Base-by-base conservation (phyloP, 176 grass and related monocot species). In the Musa itinerans region DNA sequence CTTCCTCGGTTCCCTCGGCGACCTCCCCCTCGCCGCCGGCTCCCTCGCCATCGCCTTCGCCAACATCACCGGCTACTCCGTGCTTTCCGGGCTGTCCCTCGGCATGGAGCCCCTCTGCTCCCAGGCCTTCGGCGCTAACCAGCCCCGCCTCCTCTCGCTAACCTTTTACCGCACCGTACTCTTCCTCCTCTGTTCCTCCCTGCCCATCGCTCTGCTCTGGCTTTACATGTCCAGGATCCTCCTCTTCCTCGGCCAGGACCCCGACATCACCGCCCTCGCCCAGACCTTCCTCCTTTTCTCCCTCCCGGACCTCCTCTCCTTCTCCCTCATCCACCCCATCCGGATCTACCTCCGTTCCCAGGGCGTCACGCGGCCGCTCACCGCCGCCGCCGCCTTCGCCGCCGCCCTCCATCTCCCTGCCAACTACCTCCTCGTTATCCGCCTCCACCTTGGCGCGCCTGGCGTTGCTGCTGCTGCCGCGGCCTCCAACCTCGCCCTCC, bases 341-440 rank as follows among this genome's bases (percentile, higher is more conserved):
- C 87, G 93, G 9, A 85, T 90, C 17, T 97, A 90, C 79, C 90
- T 97, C 50, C 85, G 93, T 0, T 97, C 93, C 11, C 93, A 97
- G 76, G 93, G 93, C 4, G 64, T 90, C 57, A 97, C 93, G 17
- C 63, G 71, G 13, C 93, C 93, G 4, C 83, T 97, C 71, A 79
- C 85, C 52, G 65, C 74, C 1, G 83, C 90, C 13, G 81, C 93
- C 1, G 81, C 20, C 25, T 67, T 83, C 16, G 87, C 89, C 49
- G 77, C 83, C 4, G 17, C 81, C 2, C 78, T 97, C 78, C 87
- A 97, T 66, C 49, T 87, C 22, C 83, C 84, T 12, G 76, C 85
- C 19, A 92, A 90, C 81, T 69, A 88, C 81, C 71, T 92, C 14
- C 78, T 96, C 2, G 93, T 96, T 14, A 65, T 19, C 9, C 82